Base-by-base conservation (phyloP, 2,329 filamentous ascomycete species). In the Kalmusia sp. region DNA sequence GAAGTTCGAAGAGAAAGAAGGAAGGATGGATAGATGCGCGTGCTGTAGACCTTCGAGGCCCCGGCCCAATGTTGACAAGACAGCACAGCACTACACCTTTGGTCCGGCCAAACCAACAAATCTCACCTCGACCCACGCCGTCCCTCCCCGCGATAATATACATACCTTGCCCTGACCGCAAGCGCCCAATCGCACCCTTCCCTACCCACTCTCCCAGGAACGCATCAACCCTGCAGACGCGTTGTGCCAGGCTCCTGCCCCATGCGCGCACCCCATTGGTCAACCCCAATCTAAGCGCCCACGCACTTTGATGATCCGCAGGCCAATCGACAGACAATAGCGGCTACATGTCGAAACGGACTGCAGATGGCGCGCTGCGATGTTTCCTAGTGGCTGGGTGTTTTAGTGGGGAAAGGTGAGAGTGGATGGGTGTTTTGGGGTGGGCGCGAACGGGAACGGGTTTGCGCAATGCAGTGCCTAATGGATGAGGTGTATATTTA, bases 271-370 rank as follows among this genome's bases (percentile, higher is more conserved):
- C n/a, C 11, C 34, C 22, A 51, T 55, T 55, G 52, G 52, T 27
- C 17, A 15, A 6, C 2, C 22, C 14, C n/a, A 22, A 12, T 12
- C 17, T 55, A 68, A 59, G 63, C 67, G 67, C 67, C 59, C 52
- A 55, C 57, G 48, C 33, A 33, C 51, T 50, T 54, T 59, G 65
- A 61, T 62, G 34, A 21, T 45, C 21, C 34, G 39, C 33, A 47
- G 54, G 57, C 67, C 65, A 70, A 58, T 67, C 58, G 60, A 57
- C 35, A 55, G 41, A 54, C 64, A 67, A 68, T 70, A 69, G 65
- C 67, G 67, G 63, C 62, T 69, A 57, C 45, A 40, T 50, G 24
- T 52, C 59, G 61, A 70, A 70, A 70, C 64, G 52, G 44, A 14
- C 33, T 34, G 31, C 25, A 37, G 54, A 55, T 53, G 57, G 51